A percentile compares a stretch with the other conserved stretches of the same genome.
phyloP scores from a whole-genome alignment of 73 alveolate genomes.

The Effrenium voratum region DNA sequence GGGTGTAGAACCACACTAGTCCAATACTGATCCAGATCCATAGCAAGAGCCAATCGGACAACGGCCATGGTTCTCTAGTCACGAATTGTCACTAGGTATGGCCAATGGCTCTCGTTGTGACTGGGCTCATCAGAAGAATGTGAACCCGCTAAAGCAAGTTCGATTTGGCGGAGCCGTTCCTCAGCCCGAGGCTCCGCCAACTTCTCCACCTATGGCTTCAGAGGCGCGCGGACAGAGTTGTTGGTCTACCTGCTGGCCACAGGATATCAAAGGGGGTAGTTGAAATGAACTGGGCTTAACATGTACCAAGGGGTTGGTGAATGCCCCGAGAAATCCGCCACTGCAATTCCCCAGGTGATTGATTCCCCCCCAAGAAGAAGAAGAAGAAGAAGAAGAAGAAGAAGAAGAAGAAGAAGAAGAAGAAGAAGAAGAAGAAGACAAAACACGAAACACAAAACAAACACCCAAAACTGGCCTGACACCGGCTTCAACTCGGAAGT shows the following conservation, averaged over 20 bases:
- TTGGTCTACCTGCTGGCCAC: background rate
- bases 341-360: background rate
- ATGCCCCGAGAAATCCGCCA: background rate
- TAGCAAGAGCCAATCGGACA: background rate
- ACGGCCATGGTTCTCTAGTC: background rate
- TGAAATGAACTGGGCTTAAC: no score
- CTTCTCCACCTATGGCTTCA: slow-evolving; percentile 64
- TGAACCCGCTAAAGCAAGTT: no score
- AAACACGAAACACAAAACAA: no score
- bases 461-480: background rate
- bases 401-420: background rate
- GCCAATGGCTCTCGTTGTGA: no score
- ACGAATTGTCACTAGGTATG: no score
- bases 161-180: background rate
- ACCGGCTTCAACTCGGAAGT: slow-evolving; percentile 60
- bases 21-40: background rate
- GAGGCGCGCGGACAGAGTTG: background rate
- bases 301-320: background rate
- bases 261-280: background rate
- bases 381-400: background rate
- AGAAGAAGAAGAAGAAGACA: background rate
- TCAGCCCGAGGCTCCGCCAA: slow-evolving; percentile 13
- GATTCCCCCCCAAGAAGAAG: background rate
- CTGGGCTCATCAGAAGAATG: no score
- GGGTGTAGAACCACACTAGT: background rate